Conservation (phyloP, 352 stramenopile species). For the Globisporangium nagaii region DNA sequence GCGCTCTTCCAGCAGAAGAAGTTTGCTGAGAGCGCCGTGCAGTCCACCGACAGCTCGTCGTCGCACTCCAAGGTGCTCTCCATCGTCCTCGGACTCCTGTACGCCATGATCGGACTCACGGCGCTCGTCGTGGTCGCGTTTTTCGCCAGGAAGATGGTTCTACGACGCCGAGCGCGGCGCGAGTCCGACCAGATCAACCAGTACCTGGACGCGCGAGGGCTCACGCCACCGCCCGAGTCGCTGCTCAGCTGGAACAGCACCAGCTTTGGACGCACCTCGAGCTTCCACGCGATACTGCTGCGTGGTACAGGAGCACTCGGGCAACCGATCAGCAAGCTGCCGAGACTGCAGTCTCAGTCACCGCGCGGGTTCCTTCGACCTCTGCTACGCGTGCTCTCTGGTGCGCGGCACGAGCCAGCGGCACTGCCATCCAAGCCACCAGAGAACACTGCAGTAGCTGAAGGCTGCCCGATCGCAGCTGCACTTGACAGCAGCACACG, state of each 20-base stretch:
- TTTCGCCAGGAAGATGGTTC: conserved; percentile 7
- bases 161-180: conserved; percentile 8
- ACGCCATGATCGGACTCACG: conserved; percentile 11
- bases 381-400: conserved; percentile 8
- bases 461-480: background rate
- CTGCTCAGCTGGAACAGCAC: background rate
- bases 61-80: background rate
- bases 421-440: background rate
- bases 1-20: conserved; percentile 9
- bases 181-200: conserved; percentile 14
- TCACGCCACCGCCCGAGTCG: background rate
- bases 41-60: background rate
- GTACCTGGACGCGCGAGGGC: conserved; percentile 6
- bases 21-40: background rate
- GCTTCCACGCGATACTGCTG: too few relatives aligned
- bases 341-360: conserved; percentile 4
- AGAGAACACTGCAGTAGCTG: background rate
- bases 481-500: background rate
- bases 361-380: conserved; percentile 8
- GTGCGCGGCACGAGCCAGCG: conserved; percentile 1
- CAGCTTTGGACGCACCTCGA: background rate
- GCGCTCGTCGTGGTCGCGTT: conserved; percentile 10
- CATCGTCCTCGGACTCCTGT: background rate
- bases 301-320: background rate
- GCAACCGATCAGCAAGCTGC: background rate